phyloP scores from a whole-genome alignment of 2,329 filamentous ascomycete genomes.

The Alternaria dauci region DNA sequence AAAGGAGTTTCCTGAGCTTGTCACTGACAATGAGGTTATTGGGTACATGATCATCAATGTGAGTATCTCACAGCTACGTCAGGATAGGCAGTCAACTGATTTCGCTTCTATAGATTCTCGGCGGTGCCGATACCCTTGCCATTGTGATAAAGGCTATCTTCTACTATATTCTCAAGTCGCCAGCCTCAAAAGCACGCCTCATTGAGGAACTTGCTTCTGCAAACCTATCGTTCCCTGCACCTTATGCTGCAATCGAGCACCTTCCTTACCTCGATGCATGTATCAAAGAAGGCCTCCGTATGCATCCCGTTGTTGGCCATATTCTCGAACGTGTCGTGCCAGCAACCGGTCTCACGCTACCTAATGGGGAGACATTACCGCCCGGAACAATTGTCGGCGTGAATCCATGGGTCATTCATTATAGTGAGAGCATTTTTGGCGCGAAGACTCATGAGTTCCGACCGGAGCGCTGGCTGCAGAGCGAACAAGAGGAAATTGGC shows the following conservation, averaged over 20 bases:
- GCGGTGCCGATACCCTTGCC: conserved; percentile 42
- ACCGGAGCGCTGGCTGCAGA: conserved; percentile 48
- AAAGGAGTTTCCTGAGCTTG: conserved; percentile 24
- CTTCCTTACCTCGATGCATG: conserved; percentile 58
- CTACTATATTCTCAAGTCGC: conserved; percentile 37
- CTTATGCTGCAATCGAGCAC: conserved; percentile 29
- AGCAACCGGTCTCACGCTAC: conserved; percentile 23
- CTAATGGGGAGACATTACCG: conserved; percentile 34
- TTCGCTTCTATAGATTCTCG: conserved; percentile 33
- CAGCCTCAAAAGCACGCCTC: conserved; percentile 29
- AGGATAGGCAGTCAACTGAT: not conserved
- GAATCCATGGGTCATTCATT: conserved; percentile 43
- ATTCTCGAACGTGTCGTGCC: conserved; percentile 46
- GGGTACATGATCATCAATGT: conserved; percentile 46
- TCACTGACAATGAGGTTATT: conserved; percentile 43
- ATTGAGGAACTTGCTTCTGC: conserved; percentile 34
- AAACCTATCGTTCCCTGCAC: conserved; percentile 24
- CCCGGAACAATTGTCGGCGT: conserved; percentile 46
- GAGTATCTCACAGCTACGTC: conserved; percentile 3
- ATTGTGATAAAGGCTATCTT: conserved; percentile 38
- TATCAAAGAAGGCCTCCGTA: conserved; percentile 57
- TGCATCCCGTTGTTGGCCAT: conserved; percentile 52
- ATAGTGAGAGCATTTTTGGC: conserved; percentile 33
- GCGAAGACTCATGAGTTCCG: conserved; percentile 26
- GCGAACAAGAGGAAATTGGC: conserved; percentile 19